phyloP scores from a whole-genome alignment of 495 filamentous ascomycete species.

The Cercophora scortea region DNA sequence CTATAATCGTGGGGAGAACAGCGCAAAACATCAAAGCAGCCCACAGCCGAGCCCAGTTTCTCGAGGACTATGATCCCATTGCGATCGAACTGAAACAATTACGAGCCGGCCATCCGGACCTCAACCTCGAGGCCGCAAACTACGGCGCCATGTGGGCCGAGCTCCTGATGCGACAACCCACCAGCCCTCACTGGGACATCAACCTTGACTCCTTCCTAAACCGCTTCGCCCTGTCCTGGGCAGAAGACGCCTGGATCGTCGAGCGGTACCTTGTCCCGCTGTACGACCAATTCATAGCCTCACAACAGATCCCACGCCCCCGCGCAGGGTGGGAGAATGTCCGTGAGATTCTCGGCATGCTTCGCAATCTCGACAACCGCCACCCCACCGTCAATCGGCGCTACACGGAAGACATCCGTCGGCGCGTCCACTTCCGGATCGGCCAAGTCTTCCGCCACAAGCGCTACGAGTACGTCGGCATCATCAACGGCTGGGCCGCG shows the following conservation, averaged over 20 bases:
- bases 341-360: conserved; percentile 45
- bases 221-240: conserved; percentile 58
- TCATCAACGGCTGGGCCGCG: conserved; percentile 82
- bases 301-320: conserved; percentile 8
- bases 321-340: conserved; percentile 17
- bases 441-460: conserved; percentile 81
- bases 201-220: conserved; percentile 54
- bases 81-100: conserved; percentile 23
- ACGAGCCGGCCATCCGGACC: conserved; percentile 27
- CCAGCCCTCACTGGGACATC: conserved; percentile 31
- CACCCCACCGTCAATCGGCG: conserved; percentile 47
- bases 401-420: conserved; percentile 28
- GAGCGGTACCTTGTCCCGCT: conserved; percentile 58
- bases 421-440: conserved; percentile 57
- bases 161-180: conserved; percentile 50
- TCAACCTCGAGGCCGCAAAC: conserved; percentile 58
- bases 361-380: conserved; percentile 53
- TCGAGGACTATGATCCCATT: conserved; percentile 4
- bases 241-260: conserved; percentile 61
- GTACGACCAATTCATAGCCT: conserved; percentile 29
- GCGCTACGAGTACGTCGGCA: conserved; percentile 68
- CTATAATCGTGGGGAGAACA: conserved; percentile 65
- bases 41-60: conserved; percentile 24
- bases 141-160: conserved; percentile 75
- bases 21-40: conserved; percentile 68